Conservation (phyloP, 495 filamentous ascomycete genomes). For the Penicillium waksmanii region DNA sequence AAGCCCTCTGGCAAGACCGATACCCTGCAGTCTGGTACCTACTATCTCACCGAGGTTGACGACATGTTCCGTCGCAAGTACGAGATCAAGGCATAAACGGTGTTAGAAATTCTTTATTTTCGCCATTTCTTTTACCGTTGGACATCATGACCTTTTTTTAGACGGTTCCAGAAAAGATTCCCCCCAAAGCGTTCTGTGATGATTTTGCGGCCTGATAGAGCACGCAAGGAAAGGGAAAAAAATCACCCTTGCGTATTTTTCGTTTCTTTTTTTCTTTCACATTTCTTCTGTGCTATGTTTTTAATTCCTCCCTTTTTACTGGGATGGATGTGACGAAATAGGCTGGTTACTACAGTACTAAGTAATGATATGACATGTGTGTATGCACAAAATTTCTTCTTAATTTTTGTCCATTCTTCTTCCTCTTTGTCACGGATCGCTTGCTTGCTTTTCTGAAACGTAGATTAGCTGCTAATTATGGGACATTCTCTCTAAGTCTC, state of each 20-base stretch:
- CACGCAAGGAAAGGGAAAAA: constrained; percentile 17
- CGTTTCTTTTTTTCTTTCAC: constrained; percentile 8
- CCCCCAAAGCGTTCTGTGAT: constrained; percentile 39
- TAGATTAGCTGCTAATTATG: constrained; percentile 32
- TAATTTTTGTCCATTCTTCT: constrained; percentile 1
- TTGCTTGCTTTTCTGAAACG: constrained; percentile 3
- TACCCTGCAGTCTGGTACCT: constrained; percentile 75
- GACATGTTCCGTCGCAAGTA: constrained; percentile 95
- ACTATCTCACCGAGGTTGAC: constrained; percentile 89
- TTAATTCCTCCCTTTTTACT: constrained; percentile 17
- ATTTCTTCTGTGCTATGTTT: constrained; percentile 15
- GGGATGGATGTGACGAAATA: constrained; percentile 34
- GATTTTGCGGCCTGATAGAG: constrained; percentile 35
- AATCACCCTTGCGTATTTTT: constrained; percentile 21
- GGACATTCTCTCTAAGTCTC: constrained; percentile 19
- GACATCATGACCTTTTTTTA: constrained; percentile 39
- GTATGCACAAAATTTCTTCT: constrained; percentile 3
- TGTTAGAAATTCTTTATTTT: background rate
- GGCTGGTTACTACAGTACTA: constrained; percentile 11
- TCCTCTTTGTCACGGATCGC: constrained; percentile 2
- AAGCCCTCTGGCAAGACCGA: constrained; percentile 76
- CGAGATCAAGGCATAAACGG: constrained; percentile 76
- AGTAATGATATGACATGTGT: constrained; percentile 14
- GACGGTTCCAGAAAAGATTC: constrained; percentile 47
- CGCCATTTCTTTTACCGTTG: constrained; percentile 36